Evolutionary conservation across 495 filamentous ascomycete species (phyloP), one percentile per base, ranked within the genome.

Genomic region (Penicillium angulare): DNA sequence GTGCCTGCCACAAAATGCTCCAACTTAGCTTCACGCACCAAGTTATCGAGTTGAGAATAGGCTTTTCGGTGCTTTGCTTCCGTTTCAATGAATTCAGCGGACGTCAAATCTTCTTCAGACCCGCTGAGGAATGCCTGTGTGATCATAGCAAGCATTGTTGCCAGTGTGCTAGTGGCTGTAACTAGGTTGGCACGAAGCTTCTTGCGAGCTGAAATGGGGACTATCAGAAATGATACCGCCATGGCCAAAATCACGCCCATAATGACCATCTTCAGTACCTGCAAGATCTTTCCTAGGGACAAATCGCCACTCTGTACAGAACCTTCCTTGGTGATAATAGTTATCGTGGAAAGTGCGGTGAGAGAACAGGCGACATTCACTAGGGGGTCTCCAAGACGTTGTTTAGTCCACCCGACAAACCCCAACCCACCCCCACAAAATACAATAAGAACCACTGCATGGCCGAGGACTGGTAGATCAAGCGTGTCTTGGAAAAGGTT

Each of bases 321-420:
- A 50, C 88, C 91, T 67, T 97, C 93, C 67, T 95, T 96, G 2
- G 93, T 97, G 55, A 97, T 69, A 32, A 96, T 81, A 2, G 88
- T 93, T 63, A 97, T 96, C 40, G 93, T 91, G 18, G 89, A 87
- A 18, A 97, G 82, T n/a, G 88, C 89, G 2, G 93, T 82, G 52
- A 97, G 73, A 18, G 91, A 96, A 64, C 88, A 92, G 17, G 90
- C 91, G 31, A 95, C 89, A 60, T 91, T 92, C 47, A 97, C 90
- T 15, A 96, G 71, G 7, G 93, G 92, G 64, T 92, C 84, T 24
- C 86, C 87, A 49, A 92, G 77, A 53, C 75, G 82, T 66, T 96
- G 92, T 70, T 98, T 98, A 18, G 85, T 81, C 90, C 93, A 97
- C 42, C 90, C 93, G 7, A 97, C 82, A 57, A 96, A 85, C 1